Conservation (phyloP, 306 rosid genomes). For the Rosa chinensis region DNA sequence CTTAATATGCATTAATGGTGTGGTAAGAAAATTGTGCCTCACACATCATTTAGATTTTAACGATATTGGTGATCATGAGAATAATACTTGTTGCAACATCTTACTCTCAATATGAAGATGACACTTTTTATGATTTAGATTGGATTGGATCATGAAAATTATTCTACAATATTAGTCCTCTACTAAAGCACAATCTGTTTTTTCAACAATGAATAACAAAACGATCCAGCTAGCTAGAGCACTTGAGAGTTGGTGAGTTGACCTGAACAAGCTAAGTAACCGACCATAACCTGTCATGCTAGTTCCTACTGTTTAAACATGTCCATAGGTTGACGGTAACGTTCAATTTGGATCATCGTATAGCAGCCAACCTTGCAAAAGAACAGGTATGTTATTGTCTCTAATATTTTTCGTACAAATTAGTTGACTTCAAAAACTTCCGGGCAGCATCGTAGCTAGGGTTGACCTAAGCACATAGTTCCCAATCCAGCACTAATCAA, state of each 20-base stretch:
- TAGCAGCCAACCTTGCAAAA: neutral
- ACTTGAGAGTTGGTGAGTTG: neutral
- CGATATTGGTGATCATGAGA: neutral
- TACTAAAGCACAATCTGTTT: too few relatives aligned
- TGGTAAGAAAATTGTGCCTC: neutral
- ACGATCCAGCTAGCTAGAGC: constrained; percentile 2
- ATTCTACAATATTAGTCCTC: too few relatives aligned
- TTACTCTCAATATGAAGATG: neutral
- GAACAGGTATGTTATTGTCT: neutral
- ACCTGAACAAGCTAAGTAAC: neutral
- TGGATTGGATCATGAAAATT: neutral
- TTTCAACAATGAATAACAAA: too few relatives aligned
- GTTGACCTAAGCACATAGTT: neutral
- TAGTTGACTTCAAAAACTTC: neutral
- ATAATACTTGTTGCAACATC: neutral
- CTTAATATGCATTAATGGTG: too few relatives aligned
- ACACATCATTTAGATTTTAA: neutral
- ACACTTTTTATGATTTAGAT: neutral
- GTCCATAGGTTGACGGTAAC: neutral
- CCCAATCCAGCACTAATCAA: neutral
- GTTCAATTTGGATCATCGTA: neutral
- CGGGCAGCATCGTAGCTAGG: neutral
- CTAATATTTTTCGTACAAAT: neutral
- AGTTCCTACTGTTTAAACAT: neutral
- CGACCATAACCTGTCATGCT: constrained; percentile 8